Evolutionary conservation across 805 yeast genomes (phyloP).

Genomic region (Candida loeiensis): DNA sequence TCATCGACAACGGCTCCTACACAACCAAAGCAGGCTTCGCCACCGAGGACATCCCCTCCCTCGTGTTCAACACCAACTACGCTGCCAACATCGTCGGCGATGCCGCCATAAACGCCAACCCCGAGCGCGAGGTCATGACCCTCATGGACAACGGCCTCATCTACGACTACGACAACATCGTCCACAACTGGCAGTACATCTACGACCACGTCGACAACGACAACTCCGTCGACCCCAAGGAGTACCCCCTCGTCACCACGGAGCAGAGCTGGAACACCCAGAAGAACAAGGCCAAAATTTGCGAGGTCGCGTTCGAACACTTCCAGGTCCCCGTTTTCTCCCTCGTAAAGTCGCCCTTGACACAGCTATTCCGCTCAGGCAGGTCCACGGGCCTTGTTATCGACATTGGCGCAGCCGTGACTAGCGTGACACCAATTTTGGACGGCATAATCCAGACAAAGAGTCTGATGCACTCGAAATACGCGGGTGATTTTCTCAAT

Average conservation of each 20-base stretch:
- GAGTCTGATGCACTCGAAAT: conserved; percentile 62
- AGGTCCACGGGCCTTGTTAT: conserved; percentile 74
- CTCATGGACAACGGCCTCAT: conserved; percentile 60
- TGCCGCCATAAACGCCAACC: conserved; percentile 42
- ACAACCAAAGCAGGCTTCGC: conserved; percentile 71
- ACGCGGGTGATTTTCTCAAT: conserved; percentile 83
- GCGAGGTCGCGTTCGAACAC: conserved; percentile 72
- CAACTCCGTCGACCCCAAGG: conserved; percentile 46
- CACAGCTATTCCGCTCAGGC: conserved; percentile 75
- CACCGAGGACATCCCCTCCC: conserved; percentile 57
- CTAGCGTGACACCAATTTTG: conserved; percentile 70
- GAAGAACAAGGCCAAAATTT: conserved; percentile 52
- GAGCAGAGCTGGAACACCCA: conserved; percentile 70
- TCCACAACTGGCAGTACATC: conserved; percentile 64
- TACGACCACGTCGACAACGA: conserved; percentile 46
- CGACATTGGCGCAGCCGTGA: conserved; percentile 70
- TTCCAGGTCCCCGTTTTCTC: conserved; percentile 75
- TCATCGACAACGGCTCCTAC: conserved; percentile 65
- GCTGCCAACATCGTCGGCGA: conserved; percentile 40
- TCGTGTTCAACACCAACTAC: conserved; percentile 56
- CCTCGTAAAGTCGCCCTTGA: conserved; percentile 70
- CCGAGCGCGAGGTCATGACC: conserved; percentile 52
- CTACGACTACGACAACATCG: conserved; percentile 70
- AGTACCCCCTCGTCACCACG: conserved; percentile 61
- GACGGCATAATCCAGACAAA: conserved; percentile 71